phyloP scores from a whole-genome alignment of 306 rosid genomes.

The Chamaecrista fasciculata region DNA sequence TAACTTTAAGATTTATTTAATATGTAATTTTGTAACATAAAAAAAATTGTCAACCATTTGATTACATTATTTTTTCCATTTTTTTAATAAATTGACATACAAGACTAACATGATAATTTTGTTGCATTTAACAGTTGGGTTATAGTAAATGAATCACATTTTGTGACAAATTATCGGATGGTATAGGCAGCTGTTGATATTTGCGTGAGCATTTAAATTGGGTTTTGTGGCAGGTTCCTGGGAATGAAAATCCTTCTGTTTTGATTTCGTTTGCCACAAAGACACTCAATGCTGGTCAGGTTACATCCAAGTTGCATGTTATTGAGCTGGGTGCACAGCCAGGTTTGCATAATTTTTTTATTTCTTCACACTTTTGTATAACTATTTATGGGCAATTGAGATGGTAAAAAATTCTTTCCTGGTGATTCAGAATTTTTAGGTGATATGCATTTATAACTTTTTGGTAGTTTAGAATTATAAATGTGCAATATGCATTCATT shows the following conservation, averaged over 20 bases:
- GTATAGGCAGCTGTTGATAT: background rate
- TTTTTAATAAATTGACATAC: background rate
- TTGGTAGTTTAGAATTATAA: background rate
- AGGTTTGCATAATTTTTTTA: conserved; percentile 59
- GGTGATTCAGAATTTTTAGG: background rate
- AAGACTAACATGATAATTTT: background rate
- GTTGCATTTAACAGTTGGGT: background rate
- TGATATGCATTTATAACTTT: background rate
- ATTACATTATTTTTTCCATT: background rate
- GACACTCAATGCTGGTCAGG: conserved; percentile 91
- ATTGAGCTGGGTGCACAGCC: conserved; percentile 99
- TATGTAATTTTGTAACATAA: background rate
- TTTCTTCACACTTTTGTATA: conserved; percentile 18
- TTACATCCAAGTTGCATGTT: conserved; percentile 81
- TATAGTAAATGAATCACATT: background rate
- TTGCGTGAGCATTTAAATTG: conserved; percentile 5
- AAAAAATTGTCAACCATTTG: background rate
- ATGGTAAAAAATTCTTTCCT: background rate
- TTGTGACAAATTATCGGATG: background rate
- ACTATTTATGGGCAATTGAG: conserved; percentile 15
- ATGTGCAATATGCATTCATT: conserved; percentile 14
- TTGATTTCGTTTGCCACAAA: conserved; percentile 94
- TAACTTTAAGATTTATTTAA: too few relatives aligned
- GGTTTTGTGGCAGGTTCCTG: conserved; percentile 70
- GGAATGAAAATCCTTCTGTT: conserved; percentile 86